A percentile compares a stretch with the other conserved stretches of the same genome.
These are phyloP conservation scores for Leptographium galeiforme DNA, from an alignment of 2,329 filamentous ascomycete genomes.

Conservation along the genomic window DNA sequence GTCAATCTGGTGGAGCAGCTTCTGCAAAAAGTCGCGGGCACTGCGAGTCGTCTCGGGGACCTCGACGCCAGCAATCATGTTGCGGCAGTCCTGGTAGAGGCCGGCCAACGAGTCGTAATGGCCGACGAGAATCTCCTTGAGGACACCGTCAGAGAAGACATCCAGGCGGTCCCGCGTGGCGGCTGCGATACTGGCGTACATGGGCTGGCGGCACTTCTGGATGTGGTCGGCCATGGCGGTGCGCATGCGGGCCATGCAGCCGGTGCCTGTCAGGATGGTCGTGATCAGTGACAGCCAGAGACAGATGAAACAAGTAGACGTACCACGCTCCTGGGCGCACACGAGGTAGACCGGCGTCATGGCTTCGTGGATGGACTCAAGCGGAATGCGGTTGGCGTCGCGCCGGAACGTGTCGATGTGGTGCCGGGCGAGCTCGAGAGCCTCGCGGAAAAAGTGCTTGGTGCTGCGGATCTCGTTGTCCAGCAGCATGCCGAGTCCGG, in stretches of 20 bases:
- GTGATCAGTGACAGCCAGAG: background rate
- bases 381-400: slow-evolving; percentile 40
- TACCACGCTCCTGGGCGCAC: slow-evolving; percentile 26
- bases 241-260: slow-evolving; percentile 39
- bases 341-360: slow-evolving; percentile 33
- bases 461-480: slow-evolving; percentile 1
- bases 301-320: background rate
- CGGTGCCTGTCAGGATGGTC: slow-evolving; percentile 16
- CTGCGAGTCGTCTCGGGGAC: slow-evolving; percentile 7
- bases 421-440: background rate
- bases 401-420: slow-evolving; percentile 25
- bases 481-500: slow-evolving; percentile 12
- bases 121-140: slow-evolving; percentile 29
- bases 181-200: slow-evolving; percentile 34
- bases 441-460: background rate
- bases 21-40: slow-evolving; percentile 4
- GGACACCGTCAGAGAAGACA: slow-evolving; percentile 17
- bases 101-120: slow-evolving; percentile 35
- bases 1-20: slow-evolving; percentile 7
- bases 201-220: slow-evolving; percentile 21
- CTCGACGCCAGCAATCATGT: slow-evolving; percentile 30
- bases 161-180: slow-evolving; percentile 26
- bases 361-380: slow-evolving; percentile 27
- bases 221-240: slow-evolving; percentile 31
- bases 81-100: slow-evolving; percentile 36